Base-by-base conservation (phyloP, 257 asterid species). In the Penstemon barbatus region DNA sequence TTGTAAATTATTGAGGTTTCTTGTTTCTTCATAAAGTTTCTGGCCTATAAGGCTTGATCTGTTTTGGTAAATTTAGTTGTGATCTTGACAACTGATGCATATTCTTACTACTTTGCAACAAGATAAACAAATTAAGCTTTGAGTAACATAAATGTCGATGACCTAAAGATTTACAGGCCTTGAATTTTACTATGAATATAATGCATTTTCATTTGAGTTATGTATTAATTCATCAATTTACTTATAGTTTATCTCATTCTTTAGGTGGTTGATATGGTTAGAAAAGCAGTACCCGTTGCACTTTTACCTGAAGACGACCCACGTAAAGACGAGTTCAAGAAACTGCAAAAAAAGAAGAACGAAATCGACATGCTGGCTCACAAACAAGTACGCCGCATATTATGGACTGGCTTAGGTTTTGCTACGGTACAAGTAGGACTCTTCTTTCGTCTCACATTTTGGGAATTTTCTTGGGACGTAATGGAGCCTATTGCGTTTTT, bases 401-500 rank as follows among this genome's bases (percentile, higher is more conserved):
- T 87, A 10, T 83, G 91, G 91, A 37, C 68, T 0, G 95, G 95
- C 6, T 77, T 87, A 37, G 87, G 89, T 2, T 58, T 83, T 10
- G 56, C 77, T 0, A 70, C 85, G 54, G 19, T 74, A 49, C 95
- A 81, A 57, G 78, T 74, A n/a, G 79, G 86, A 3, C 81, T 80
- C 38, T 85, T 83, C 63, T 81, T 87, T 59, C 89, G 95, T 7
- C 79, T 87, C 1, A 88, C 89, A 5, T 88, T 85, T 74, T 84
- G 92, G 95, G 90, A 85, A 49, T 81, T 85, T 38, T 79, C 90
- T 0, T 88, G 95, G 95, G 92, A 88, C 66, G 95, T 88, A 5
- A 88, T 88, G 92, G 95, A 88, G 69, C 95, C 95, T 8, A 82
- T 88, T 62, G 79, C 90, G 4, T 85, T 81, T 59, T 85, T 80